Base-by-base conservation (phyloP, 1,284 basidiomycete genomes). In the Ganoderma meredithae region DNA sequence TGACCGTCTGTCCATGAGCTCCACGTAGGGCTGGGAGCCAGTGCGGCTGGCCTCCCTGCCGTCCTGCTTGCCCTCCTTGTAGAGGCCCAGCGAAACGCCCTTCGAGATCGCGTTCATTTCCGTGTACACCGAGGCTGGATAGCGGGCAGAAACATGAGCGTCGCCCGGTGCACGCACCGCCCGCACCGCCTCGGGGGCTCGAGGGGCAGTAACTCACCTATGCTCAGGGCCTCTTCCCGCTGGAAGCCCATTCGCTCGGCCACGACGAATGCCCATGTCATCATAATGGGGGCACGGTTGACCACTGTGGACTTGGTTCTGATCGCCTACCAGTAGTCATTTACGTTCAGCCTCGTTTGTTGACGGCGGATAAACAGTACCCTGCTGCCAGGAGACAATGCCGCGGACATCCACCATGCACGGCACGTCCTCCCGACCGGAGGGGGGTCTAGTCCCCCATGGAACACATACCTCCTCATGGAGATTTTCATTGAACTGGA, bases 211-310 rank as follows among this genome's bases (percentile, higher is more conserved):
- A 19, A 58, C 83, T 49, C 73, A 91, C 95, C 94, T 66, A 97
- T 93, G 74, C 93, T 96, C 44, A 99, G 83, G 0, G 97, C 94
- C 80, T 99, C 97, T 72, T 94, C 88, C 62, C 91, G 85, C 63
- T 89, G 86, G 78, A 99, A 99, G 2, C 95, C 95, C 68, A 97
- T 84, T 36, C 90, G 84, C 74, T 97, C 94, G 8, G 95, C 92
- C 19, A 98, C 92, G 44, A 95, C 81, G 65, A 88, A 93, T 0
- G 95, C 89, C 97, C 97, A 99, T 1, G 93, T 95, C 60, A 92
- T 95, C 94, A 98, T 95, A 64, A 98, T 85, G 0, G 97, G 97
- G 0, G 97, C 96, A 25, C 97, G 90, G 79, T 99, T 99, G 63
- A 95, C 86, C 10, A 95, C 84, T 33, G 89, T 85, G 12, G 80